These are phyloP conservation scores for Cruciata laevipes DNA, from an alignment of 257 asterid species.

Conservation along the genomic window DNA sequence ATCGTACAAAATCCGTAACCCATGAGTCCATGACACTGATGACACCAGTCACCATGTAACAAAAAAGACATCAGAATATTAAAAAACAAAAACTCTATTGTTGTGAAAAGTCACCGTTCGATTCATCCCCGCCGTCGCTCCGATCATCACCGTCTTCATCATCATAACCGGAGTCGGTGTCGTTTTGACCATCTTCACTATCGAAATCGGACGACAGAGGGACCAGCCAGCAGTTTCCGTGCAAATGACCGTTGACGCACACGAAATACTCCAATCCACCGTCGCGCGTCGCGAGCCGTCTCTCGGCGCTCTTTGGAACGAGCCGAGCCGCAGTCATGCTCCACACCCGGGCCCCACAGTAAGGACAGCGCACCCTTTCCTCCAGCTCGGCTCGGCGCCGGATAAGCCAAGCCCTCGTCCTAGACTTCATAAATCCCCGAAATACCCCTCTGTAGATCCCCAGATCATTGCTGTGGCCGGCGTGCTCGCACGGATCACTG, in stretches of 20 bases:
- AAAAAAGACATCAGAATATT: not conserved
- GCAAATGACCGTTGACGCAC: constrained; percentile 76
- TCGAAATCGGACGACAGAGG: constrained; percentile 62
- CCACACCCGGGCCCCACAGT: constrained; percentile 74
- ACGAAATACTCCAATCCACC: constrained; percentile 69
- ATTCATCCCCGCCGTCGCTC: not conserved
- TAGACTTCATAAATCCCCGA: constrained; percentile 48
- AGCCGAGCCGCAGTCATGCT: constrained; percentile 80
- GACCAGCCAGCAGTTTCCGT: constrained; percentile 72
- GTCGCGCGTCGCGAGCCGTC: constrained; percentile 65
- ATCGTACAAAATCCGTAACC: not conserved
- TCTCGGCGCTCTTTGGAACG: constrained; percentile 55
- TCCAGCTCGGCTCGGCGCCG: constrained; percentile 47
- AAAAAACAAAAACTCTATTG: no score
- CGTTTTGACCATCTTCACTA: not conserved
- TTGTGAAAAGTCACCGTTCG: not conserved
- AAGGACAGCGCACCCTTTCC: constrained; percentile 52
- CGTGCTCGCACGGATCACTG: constrained; percentile 88
- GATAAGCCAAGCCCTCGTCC: constrained; percentile 60
- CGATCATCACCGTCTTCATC: not conserved
- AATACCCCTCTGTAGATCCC: constrained; percentile 79
- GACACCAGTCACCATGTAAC: not conserved
- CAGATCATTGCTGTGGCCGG: constrained; percentile 30
- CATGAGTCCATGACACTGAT: no score
- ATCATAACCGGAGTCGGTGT: not conserved